A percentile compares a stretch with the other conserved stretches of the same genome.
Evolutionary conservation across 805 yeast species (phyloP).

Genomic region (Yamadazyma laniorum): DNA sequence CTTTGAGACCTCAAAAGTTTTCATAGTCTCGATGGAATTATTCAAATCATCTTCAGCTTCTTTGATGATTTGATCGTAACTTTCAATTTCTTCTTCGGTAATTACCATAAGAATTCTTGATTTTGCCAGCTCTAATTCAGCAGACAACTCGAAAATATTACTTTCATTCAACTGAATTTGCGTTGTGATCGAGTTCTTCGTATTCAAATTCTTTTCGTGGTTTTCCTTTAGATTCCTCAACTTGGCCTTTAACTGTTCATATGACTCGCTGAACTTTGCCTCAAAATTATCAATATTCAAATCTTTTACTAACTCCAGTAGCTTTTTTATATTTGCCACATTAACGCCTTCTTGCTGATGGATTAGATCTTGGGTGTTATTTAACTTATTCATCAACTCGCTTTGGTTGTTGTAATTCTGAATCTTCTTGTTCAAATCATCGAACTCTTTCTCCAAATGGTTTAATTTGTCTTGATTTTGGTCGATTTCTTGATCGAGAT

Average conservation of each 20-base stretch:
- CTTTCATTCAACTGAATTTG: constrained; percentile 2
- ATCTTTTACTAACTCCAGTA: neutral
- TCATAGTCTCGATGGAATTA: constrained; percentile 60
- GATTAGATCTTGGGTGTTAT: constrained; percentile 15
- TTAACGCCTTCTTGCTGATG: constrained; percentile 4
- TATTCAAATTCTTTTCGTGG: constrained; percentile 1
- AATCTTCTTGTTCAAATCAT: constrained; percentile 8
- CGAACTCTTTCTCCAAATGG: constrained; percentile 20
- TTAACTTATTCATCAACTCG: constrained; percentile 12
- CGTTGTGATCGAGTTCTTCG: constrained; percentile 4
- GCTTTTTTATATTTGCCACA: neutral
- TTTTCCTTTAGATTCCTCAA: neutral
- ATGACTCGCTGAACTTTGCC: constrained; percentile 1
- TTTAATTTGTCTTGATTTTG: constrained; percentile 19
- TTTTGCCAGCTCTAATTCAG: constrained; percentile 2
- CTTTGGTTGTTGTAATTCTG: constrained; percentile 11
- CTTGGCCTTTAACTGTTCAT: neutral
- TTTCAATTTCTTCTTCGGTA: constrained; percentile 40
- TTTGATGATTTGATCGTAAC: constrained; percentile 48
- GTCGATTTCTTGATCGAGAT: constrained; percentile 9
- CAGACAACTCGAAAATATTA: neutral
- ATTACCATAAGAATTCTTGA: constrained; percentile 24
- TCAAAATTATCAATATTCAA: constrained; percentile 1
- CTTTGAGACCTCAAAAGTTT: constrained; percentile 66
- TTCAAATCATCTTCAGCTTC: constrained; percentile 64